Evolutionary conservation across 2,329 filamentous ascomycete species (phyloP), one percentile per base, ranked within the genome.

Genomic region (Celoporthe dispersa): DNA sequence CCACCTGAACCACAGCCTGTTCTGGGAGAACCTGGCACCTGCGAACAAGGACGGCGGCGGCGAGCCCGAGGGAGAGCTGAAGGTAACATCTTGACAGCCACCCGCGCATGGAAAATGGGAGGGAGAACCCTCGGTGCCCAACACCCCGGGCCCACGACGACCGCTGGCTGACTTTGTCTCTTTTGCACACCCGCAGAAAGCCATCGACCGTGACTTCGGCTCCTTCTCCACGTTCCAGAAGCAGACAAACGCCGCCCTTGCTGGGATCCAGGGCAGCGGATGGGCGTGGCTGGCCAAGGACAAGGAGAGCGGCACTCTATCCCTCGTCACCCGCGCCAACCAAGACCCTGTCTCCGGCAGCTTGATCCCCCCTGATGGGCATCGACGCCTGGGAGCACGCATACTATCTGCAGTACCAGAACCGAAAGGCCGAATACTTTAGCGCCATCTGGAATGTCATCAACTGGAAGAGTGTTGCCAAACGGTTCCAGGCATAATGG

Each of bases 321-420:
- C 84, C 73, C 85, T 93, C 75, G 88, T 88, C 76, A 92, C 93
- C 66, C 83, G 94, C 86, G 85, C 92, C 82, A 97, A 97, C 85
- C 94, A 97, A 84, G 94, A 97, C 80, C 92, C 94, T 35, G 92
- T 98, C 39, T 88, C 94, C 19, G 94, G 94, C 64, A 92, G 92
- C 80, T 93, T 92, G 79, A 87, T 90, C 77, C 94, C 94, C n/a
- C 51, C 85, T 98, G 64, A 84, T 98, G 62, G 94, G 94, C 69
- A 91, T 98, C 77, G 94, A 98, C 84, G 94, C 94, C 68, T 97
- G 94, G 94, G 94, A 97, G 86, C 94, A 97, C 83, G 94, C 94
- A 66, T 97, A 97, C 86, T 97, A 97, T 84, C 87, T 97, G 73
- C 93, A 97, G 85, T 97, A 97, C 84, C 88, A 97, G 89, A 97